Conservation (phyloP, 2,329 filamentous ascomycete species). For the Cladophialophora exuberans region DNA sequence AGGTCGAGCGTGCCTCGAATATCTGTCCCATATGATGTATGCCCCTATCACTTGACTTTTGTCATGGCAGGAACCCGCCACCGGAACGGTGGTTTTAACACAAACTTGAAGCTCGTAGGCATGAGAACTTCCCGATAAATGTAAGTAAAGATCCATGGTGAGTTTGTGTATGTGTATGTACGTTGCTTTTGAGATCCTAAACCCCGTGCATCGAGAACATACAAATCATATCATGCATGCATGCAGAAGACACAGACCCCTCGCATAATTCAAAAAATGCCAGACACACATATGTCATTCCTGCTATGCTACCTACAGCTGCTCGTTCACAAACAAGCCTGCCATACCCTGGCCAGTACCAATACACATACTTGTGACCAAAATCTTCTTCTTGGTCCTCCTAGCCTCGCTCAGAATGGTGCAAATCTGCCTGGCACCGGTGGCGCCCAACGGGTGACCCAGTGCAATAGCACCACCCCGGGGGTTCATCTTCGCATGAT, state of each 20-base stretch:
- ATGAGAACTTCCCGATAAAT: too few relatives aligned
- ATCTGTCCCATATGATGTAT: too few relatives aligned
- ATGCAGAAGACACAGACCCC: background rate
- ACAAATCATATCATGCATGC: background rate
- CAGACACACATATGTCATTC: background rate
- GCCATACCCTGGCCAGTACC: conserved; percentile 70
- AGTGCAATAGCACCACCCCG: conserved; percentile 91
- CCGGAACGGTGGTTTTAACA: too few relatives aligned
- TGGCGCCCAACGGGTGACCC: conserved; percentile 88
- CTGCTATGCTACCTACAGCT: conserved; percentile 36
- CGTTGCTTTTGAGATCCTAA: too few relatives aligned
- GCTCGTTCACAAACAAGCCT: conserved; percentile 68
- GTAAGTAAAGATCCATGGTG: too few relatives aligned
- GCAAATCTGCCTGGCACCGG: conserved; percentile 85
- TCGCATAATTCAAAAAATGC: background rate
- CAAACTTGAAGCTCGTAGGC: too few relatives aligned
- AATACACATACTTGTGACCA: conserved; percentile 90
- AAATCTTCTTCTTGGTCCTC: conserved; percentile 83
- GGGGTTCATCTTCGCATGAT: conserved; percentile 79
- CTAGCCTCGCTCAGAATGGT: conserved; percentile 86
- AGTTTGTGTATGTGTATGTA: too few relatives aligned
- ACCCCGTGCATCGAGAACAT: too few relatives aligned
- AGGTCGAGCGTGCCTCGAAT: too few relatives aligned
- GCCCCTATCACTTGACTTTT: too few relatives aligned
- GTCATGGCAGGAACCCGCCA: too few relatives aligned